Evolutionary conservation across 495 filamentous ascomycete species (phyloP), one percentile per base, ranked within the genome.

Genomic region (Penicillium atrosanguineum): DNA sequence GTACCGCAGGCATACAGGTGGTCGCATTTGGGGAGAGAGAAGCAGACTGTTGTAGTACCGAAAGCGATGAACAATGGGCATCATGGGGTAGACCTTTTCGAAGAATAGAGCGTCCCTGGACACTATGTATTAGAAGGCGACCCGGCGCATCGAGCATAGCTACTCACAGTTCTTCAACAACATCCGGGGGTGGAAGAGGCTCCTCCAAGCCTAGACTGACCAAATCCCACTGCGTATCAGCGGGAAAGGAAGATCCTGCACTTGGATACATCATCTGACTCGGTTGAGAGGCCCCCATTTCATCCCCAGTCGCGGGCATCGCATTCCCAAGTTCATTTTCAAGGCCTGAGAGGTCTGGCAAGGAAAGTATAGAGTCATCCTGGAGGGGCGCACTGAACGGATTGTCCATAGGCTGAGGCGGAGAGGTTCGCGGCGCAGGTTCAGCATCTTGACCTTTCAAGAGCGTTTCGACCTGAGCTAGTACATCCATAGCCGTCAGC

Each of bases 381-480:
- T 56, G 40, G 26, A 65, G 45, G 20, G 69, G 31, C 12, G 61
- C 55, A 31, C 46, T 54, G 52, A 64, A 71, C 31, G 41, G 52
- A 59, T 54, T 63, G 23, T 55, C 61, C 57, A 53, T 62, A 26
- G 50, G 55, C 38, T 62, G 56, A 23, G 60, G 52, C 36, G 52
- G 56, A 25, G 54, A 54, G 39, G 50, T 46, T 60, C 45, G 67
- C 41, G 46, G 60, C 6, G 34, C 48, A 19, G 28, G 40, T 34
- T 68, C 67, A 8, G 65, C 45, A 28, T 76, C 71, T 34, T 79
- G 75, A 41, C 83, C 88, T 67, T 91, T 96, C 41, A 98, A 74
- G 34, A 97, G 73, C 15, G 87, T 93, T 72, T 98, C 94, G 18
- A 98, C 94, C 77, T 98, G 95, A 55, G 91, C 92, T 96, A 56